These are phyloP conservation scores for Kluyveromyces aestuarii DNA, from an alignment of 805 yeast genomes.

Conservation along the genomic window DNA sequence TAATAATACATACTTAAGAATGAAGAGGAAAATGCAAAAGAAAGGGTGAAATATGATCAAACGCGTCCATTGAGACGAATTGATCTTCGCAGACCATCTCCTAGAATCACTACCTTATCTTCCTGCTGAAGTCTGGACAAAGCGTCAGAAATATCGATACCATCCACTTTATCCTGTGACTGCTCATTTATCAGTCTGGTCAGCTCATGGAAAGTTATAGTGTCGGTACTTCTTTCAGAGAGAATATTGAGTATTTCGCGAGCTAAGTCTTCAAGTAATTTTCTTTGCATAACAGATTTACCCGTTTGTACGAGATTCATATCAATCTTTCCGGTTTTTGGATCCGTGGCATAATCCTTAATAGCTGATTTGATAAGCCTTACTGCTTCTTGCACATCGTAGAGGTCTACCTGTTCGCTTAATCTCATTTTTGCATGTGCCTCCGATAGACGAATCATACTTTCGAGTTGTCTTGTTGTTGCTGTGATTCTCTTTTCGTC, in stretches of 20 bases:
- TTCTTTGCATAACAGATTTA: constrained; percentile 78
- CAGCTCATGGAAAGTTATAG: constrained; percentile 51
- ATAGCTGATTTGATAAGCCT: constrained; percentile 88
- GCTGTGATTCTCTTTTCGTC: constrained; percentile 92
- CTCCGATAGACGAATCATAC: constrained; percentile 89
- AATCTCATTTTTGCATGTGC: constrained; percentile 97
- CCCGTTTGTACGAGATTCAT: constrained; percentile 98
- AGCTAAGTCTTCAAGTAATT: constrained; percentile 61
- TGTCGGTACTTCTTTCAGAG: constrained; percentile 38
- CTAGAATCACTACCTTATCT: constrained; percentile 56
- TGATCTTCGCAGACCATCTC: constrained; percentile 63
- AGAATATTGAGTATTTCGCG: constrained; percentile 50
- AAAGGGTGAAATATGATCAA: constrained; percentile 1
- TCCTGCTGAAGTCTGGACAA: constrained; percentile 62
- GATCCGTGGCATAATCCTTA: constrained; percentile 97
- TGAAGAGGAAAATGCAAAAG: neutral
- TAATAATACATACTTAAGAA: neutral
- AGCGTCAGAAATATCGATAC: constrained; percentile 59
- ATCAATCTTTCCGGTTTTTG: constrained; percentile 91
- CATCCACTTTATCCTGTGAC: constrained; percentile 53
- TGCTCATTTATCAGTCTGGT: constrained; percentile 52
- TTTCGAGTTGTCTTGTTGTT: constrained; percentile 92
- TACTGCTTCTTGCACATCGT: constrained; percentile 89
- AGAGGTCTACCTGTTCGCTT: constrained; percentile 55
- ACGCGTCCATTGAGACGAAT: constrained; percentile 33